Evolutionary conservation across 441 rosid species (phyloP).

Genomic region (California macrophylla): DNA sequence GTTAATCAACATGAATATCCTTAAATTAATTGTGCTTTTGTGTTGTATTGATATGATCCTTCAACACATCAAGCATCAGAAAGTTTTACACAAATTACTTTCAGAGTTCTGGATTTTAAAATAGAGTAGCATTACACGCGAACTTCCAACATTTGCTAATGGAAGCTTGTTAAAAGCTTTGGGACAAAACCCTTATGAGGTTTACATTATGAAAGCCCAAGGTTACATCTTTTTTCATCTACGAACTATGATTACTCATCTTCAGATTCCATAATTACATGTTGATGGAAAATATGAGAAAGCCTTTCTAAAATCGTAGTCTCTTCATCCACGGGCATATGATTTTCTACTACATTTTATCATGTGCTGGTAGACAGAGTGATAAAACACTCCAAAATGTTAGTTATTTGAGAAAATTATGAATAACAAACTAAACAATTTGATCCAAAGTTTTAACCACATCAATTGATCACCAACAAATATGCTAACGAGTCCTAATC

Average conservation of each 20-base stretch:
- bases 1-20: neutral
- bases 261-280: no score
- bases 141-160: neutral
- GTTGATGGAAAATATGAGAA: neutral
- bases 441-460: no score
- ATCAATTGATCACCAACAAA: neutral
- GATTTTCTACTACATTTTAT: no score
- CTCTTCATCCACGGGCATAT: no score
- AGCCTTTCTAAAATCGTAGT: neutral
- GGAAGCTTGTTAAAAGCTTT: neutral
- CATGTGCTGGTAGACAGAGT: no score
- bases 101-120: neutral
- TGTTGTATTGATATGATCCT: neutral
- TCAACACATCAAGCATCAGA: neutral
- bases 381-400: no score
- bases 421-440: no score
- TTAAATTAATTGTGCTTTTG: neutral
- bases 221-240: neutral
- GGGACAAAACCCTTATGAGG: neutral
- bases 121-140: neutral
- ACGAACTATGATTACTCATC: no score
- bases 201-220: neutral
- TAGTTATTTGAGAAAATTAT: no score
- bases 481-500: neutral
- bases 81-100: neutral